Evolutionary conservation across 208 protist species (phyloP).

Genomic region (Leptomonas seymouri): DNA sequence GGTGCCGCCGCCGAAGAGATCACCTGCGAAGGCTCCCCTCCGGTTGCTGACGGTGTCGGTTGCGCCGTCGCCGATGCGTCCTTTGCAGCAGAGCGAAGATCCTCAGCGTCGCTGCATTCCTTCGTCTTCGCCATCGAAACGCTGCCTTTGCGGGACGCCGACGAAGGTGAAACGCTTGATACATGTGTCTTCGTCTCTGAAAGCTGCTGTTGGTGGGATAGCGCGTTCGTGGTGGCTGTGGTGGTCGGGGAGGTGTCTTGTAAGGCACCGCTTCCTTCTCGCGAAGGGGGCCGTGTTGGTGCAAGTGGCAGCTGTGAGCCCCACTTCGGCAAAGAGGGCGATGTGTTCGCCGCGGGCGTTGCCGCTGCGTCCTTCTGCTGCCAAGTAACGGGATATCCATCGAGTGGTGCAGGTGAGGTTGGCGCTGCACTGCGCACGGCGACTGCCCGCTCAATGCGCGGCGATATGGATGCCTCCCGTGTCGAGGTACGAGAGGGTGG

Average conservation of each 20-base stretch:
- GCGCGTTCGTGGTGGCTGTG: neutral
- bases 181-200: no score
- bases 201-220: neutral
- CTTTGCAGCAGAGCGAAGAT: no score
- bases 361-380: neutral
- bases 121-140: no score
- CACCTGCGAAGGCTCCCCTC: no score
- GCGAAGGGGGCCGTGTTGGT: neutral
- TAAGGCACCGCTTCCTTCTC: neutral
- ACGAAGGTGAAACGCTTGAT: no score
- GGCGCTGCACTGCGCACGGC: conserved; percentile 3
- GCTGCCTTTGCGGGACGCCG: no score
- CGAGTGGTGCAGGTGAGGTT: neutral
- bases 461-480: conserved; percentile 21
- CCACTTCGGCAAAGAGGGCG: no score
- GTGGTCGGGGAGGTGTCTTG: neutral
- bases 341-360: neutral
- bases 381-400: neutral
- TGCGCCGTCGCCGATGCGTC: no score
- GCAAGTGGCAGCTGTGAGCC: neutral
- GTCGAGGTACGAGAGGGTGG: conserved; percentile 18
- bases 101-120: no score
- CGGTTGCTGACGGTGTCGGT: no score
- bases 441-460: neutral
- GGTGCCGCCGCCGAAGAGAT: no score